Base-by-base conservation (phyloP, 805 yeast species). In the Kazachstania bromeliacearum region DNA sequence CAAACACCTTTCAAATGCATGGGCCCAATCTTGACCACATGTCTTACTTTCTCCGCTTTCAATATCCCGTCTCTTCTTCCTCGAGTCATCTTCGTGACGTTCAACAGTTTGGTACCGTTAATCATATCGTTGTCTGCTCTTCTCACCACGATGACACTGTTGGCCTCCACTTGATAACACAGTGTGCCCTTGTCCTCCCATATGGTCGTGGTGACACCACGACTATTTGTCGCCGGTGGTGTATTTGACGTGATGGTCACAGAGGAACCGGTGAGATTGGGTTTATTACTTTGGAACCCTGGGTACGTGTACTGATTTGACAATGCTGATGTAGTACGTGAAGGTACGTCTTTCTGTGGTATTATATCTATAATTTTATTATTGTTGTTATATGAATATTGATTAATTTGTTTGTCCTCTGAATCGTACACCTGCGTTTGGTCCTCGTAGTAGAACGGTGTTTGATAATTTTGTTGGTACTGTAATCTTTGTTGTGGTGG, bases 1-100 rank as follows among this genome's bases (percentile, higher is more conserved):
- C 94, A 83, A 32, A 83, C 94, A 26, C 94, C 94, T 62, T 83
- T 83, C 48, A 83, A 64, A 57, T 83, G 88, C 88, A 83, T 82
- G 10, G 87, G 77, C 4, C 94, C 94, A 42, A 81, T 79, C 60
- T 83, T 83, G 30, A 83, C 89, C 17, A 83, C 94, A 52, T 80
- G 84, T 28, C 92, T 68, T 30, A 75, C 70, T 49, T 78, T 77
- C 55, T 82, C 92, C 40, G 79, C 74, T 62, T 83, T 83, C 43
- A 83, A 66, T 42, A 83, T 77, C 14, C 94, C 94, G 57, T 83
- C 94, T 50, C 94, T 68, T 46, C 89, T 71, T 19, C 94, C 94
- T 43, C 94, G 68, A 12, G 94, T 83, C 84, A 83, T 81, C 41
- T 81, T 85, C 2, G 92, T 85, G 25, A 83, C 94, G 52, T 83